These are phyloP conservation scores for Xylogone sp. DNA, from an alignment of 2,329 filamentous ascomycete genomes.

Conservation along the genomic window DNA sequence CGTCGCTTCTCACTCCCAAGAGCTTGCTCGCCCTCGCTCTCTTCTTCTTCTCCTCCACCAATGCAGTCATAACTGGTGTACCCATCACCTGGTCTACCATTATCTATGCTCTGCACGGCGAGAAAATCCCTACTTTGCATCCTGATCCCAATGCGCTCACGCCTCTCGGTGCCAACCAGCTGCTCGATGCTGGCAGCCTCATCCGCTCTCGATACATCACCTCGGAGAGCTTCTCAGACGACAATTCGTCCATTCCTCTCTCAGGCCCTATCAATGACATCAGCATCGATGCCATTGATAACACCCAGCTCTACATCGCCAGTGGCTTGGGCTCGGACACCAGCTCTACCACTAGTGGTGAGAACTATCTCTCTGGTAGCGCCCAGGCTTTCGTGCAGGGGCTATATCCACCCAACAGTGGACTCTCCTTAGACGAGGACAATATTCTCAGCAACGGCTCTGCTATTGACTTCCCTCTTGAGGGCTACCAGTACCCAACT, in stretches of 20 bases:
- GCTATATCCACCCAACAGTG: slow-evolving; percentile 65
- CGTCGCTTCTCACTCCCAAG: not conserved
- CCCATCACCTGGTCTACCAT: slow-evolving; percentile 25
- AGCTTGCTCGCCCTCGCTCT: slow-evolving; percentile 7
- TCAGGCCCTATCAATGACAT: slow-evolving; percentile 40
- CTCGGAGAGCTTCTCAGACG: slow-evolving; percentile 14
- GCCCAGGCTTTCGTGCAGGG: slow-evolving; percentile 79
- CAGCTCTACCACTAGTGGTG: slow-evolving; percentile 28
- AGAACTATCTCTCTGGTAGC: slow-evolving; percentile 54
- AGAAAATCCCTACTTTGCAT: slow-evolving; percentile 42
- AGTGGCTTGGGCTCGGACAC: slow-evolving; percentile 16
- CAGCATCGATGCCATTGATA: slow-evolving; percentile 41
- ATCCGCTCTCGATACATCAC: slow-evolving; percentile 47
- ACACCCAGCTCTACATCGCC: slow-evolving; percentile 40
- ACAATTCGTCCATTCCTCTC: slow-evolving; percentile 22
- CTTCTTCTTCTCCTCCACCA: slow-evolving; percentile 2
- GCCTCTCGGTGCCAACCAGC: slow-evolving; percentile 50
- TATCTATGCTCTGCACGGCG: slow-evolving; percentile 40
- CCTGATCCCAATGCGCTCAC: slow-evolving; percentile 37
- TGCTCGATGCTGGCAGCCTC: slow-evolving; percentile 42
- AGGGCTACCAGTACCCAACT: slow-evolving; percentile 77
- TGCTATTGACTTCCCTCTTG: slow-evolving; percentile 59
- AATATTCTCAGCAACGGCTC: slow-evolving; percentile 58
- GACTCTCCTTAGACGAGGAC: slow-evolving; percentile 15
- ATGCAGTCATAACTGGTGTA: slow-evolving; percentile 5